Percentiles rank a stretch among this genome's conserved stretches.
phyloP scores from a whole-genome alignment of 148 eudicot species.

The Linanthus parryae region DNA sequence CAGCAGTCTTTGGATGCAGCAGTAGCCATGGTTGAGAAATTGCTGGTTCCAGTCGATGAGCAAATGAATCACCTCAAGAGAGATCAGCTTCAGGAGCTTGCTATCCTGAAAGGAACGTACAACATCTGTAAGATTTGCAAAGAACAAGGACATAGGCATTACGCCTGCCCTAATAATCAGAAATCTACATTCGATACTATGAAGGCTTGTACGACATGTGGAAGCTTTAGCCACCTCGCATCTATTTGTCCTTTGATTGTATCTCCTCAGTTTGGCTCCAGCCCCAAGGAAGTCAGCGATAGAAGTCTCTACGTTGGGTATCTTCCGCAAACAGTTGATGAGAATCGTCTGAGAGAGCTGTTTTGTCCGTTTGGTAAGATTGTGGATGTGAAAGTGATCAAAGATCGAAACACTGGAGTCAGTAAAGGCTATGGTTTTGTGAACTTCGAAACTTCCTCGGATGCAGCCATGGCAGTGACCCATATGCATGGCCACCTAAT shows the following conservation, averaged over 20 bases:
- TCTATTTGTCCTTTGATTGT: slow-evolving; percentile 15
- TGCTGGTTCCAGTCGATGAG: slow-evolving; percentile 27
- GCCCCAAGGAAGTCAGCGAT: slow-evolving; percentile 15
- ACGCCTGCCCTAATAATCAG: slow-evolving; percentile 23
- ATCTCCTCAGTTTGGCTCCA: too few species aligned
- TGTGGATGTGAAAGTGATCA: slow-evolving; percentile 11
- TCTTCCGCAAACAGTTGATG: slow-evolving; percentile 25
- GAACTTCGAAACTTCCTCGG: slow-evolving; percentile 14
- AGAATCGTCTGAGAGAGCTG: slow-evolving; percentile 17
- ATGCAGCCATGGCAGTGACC: slow-evolving; percentile 23
- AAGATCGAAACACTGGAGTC: slow-evolving; percentile 20
- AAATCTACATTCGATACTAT: slow-evolving; percentile 22
- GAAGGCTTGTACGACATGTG: slow-evolving; percentile 25
- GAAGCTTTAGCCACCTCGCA: slow-evolving; percentile 23
- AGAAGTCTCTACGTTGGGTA: slow-evolving; percentile 26
- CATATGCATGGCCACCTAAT: slow-evolving; percentile 28
- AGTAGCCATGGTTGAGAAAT: slow-evolving; percentile 29
- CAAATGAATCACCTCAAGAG: slow-evolving; percentile 20
- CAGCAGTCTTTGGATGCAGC: slow-evolving; percentile 27
- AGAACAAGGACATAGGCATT: slow-evolving; percentile 21
- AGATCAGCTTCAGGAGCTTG: slow-evolving; percentile 29
- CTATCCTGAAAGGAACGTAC: slow-evolving; percentile 18
- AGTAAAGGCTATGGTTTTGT: slow-evolving; percentile 39
- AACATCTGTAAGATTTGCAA: slow-evolving; percentile 21
- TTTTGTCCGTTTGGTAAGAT: slow-evolving; percentile 35